Percentiles rank a stretch among this genome's conserved stretches.
phyloP scores from a whole-genome alignment of 495 filamentous ascomycete species.

The Aspergillus diversus region DNA sequence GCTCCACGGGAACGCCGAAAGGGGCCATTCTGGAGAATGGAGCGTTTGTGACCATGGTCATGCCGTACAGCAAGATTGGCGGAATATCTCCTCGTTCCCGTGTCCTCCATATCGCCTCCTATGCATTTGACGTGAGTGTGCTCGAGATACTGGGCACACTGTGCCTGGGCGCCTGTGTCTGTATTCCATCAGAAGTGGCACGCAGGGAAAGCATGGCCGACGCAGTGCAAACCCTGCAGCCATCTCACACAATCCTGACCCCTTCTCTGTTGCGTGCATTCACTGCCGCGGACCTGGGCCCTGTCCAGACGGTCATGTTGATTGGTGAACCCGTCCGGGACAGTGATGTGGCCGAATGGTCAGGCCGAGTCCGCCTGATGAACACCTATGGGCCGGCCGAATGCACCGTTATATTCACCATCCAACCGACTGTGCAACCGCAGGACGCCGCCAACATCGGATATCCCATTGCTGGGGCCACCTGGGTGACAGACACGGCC shows the following conservation, averaged over 20 bases:
- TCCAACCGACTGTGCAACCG: background rate
- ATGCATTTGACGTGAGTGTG: constrained; percentile 61
- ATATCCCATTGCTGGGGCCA: constrained; percentile 20
- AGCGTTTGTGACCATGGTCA: constrained; percentile 7
- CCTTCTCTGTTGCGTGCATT: constrained; percentile 27
- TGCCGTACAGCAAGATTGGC: background rate
- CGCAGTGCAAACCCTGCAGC: constrained; percentile 27
- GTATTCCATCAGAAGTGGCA: constrained; percentile 52
- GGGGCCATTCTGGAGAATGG: constrained; percentile 6
- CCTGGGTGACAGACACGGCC: constrained; percentile 59
- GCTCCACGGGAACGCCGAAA: constrained; percentile 81
- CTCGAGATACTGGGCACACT: constrained; percentile 61
- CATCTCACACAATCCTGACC: constrained; percentile 31
- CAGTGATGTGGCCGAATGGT: background rate
- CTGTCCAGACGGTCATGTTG: constrained; percentile 34
- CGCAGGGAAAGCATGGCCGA: constrained; percentile 33
- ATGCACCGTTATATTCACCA: constrained; percentile 15
- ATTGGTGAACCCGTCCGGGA: constrained; percentile 46
- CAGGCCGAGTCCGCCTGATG: background rate
- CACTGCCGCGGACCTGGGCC: constrained; percentile 32
- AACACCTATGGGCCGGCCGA: constrained; percentile 25
- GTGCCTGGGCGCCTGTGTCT: constrained; percentile 55
- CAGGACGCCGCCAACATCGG: constrained; percentile 29
- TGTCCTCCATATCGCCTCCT: constrained; percentile 61
- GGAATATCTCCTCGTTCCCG: constrained; percentile 23